Evolutionary conservation across 169 alveolate genomes (phyloP).

Genomic region (Blepharisma undulans): DNA sequence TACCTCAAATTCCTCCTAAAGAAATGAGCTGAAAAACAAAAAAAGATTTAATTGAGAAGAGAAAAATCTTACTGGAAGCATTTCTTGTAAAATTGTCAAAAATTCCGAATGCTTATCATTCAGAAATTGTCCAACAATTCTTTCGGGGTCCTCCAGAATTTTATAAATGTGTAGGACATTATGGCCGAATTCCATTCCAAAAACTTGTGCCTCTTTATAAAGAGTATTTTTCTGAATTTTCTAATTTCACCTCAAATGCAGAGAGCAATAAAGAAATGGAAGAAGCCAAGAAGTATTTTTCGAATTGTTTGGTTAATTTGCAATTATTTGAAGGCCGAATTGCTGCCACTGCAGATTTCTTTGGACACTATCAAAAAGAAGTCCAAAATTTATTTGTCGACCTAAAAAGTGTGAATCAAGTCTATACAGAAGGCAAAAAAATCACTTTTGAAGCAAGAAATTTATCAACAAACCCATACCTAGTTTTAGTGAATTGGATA

Average conservation of each 20-base stretch:
- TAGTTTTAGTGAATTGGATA: neutral
- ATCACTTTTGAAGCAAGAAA: neutral
- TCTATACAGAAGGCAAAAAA: neutral
- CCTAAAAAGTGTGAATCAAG: neutral
- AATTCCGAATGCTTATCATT: neutral
- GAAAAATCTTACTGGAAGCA: neutral
- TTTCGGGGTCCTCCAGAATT: neutral
- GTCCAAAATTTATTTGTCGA: neutral
- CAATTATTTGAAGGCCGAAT: neutral
- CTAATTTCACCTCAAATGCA: neutral
- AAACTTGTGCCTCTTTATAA: neutral
- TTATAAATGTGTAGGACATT: neutral
- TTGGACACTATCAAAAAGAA: neutral
- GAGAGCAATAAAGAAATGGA: neutral
- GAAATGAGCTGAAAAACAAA: neutral
- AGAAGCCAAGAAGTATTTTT: neutral
- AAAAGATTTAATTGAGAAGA: conserved; percentile 3
- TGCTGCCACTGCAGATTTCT: neutral
- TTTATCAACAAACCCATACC: neutral
- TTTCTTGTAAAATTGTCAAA: neutral
- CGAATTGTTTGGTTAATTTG: neutral
- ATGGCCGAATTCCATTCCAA: neutral
- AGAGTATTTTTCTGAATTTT: neutral
- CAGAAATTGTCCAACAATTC: neutral
- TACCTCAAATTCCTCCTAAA: conserved; percentile 22